Conservation (phyloP, 768 basidiomycete species). For the Lactifluus piperatus region DNA sequence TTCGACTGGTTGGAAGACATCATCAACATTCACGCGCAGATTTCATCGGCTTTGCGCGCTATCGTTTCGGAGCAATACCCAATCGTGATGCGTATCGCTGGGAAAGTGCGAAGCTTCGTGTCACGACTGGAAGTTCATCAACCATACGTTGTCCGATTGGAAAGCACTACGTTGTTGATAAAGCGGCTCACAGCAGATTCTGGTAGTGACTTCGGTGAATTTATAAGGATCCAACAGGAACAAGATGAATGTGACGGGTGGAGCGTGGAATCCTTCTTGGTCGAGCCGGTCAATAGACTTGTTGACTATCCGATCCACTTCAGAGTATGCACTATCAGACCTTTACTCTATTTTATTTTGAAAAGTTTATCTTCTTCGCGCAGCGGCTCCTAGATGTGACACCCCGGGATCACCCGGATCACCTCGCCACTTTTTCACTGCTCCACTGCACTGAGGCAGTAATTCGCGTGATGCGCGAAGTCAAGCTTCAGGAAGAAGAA, state of each 20-base stretch:
- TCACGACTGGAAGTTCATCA: conserved; percentile 73
- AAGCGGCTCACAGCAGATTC: conserved; percentile 39
- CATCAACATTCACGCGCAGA: conserved; percentile 59
- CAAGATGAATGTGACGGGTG: conserved; percentile 48
- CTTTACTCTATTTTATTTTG: neutral
- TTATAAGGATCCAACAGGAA: conserved; percentile 59
- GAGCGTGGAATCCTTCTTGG: conserved; percentile 56
- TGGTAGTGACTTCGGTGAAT: conserved; percentile 77
- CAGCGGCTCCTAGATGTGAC: conserved; percentile 68
- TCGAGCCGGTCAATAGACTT: conserved; percentile 69
- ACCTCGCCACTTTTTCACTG: conserved; percentile 56
- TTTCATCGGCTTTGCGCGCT: conserved; percentile 42
- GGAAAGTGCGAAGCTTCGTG: conserved; percentile 51
- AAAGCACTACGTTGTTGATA: conserved; percentile 46
- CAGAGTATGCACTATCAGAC: conserved; percentile 45
- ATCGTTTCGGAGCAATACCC: conserved; percentile 35
- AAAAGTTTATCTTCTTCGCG: conserved; percentile 7
- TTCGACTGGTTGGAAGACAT: conserved; percentile 91
- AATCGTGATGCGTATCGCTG: conserved; percentile 46
- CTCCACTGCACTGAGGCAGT: conserved; percentile 60
- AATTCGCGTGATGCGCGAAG: conserved; percentile 74
- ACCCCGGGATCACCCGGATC: conserved; percentile 59
- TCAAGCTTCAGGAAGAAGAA: conserved; percentile 80
- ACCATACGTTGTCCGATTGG: conserved; percentile 72
- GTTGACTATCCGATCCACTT: conserved; percentile 65